A percentile compares a stretch with the other conserved stretches of the same genome.
Evolutionary conservation across 2,329 filamentous ascomycete genomes (phyloP).

Genomic region (Calonectria pseudoreteaudii): DNA sequence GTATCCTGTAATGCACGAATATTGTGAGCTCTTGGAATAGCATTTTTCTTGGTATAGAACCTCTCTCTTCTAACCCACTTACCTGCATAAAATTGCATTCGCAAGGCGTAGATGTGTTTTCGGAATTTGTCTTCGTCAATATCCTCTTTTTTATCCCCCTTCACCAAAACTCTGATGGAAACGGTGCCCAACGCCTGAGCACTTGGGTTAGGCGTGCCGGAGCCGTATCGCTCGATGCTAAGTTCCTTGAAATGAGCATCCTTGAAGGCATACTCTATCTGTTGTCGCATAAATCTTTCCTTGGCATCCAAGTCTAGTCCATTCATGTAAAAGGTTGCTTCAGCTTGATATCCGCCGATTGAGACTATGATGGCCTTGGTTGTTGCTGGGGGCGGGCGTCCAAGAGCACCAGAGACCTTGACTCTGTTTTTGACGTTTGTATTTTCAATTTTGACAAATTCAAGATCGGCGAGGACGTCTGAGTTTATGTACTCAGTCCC

Average conservation of each 20-base stretch:
- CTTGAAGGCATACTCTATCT: constrained; percentile 19
- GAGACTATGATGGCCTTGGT: constrained; percentile 19
- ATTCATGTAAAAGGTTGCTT: constrained; percentile 25
- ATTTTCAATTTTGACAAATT: constrained; percentile 9
- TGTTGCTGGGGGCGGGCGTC: constrained; percentile 3
- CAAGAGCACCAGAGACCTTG: background rate
- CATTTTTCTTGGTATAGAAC: background rate
- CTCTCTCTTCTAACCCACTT: background rate
- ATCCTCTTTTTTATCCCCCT: constrained; percentile 2
- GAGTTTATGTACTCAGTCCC: constrained; percentile 18
- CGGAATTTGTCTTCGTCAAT: constrained; percentile 12
- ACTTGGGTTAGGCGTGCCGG: background rate
- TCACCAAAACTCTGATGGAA: constrained; percentile 13
- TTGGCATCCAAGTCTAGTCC: constrained; percentile 18
- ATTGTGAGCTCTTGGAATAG: background rate
- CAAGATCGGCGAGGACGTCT: constrained; percentile 12
- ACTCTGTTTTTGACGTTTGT: constrained; percentile 2
- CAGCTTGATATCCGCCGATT: constrained; percentile 16
- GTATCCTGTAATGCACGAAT: background rate
- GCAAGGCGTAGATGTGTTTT: constrained; percentile 14
- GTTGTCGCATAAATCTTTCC: constrained; percentile 20
- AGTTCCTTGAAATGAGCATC: constrained; percentile 8
- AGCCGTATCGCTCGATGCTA: constrained; percentile 20
- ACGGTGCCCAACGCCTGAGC: constrained; percentile 15
- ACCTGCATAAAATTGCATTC: constrained; percentile 26